Conservation (phyloP, 2,329 filamentous ascomycete genomes). For the Tolypocladium tundrense region DNA sequence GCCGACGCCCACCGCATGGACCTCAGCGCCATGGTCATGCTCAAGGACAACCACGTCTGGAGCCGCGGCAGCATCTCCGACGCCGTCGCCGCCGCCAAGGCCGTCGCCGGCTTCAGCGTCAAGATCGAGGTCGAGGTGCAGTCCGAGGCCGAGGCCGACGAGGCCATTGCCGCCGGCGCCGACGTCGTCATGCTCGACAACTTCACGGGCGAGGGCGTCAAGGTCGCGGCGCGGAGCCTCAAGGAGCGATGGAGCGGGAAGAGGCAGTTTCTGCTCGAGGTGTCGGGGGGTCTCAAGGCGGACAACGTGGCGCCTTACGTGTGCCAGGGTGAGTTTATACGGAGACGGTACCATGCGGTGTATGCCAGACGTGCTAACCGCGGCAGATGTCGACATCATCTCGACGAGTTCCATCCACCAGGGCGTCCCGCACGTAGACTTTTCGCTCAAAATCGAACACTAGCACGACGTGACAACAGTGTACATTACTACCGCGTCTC, state of each 20-base stretch:
- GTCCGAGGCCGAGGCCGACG: conserved; percentile 76
- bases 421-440: conserved; percentile 87
- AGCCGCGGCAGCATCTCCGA: conserved; percentile 76
- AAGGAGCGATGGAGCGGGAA: conserved; percentile 73
- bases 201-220: conserved; percentile 72
- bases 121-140: conserved; percentile 97
- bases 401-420: conserved; percentile 97
- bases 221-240: conserved; percentile 60
- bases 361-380: not conserved
- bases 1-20: conserved; percentile 90
- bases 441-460: conserved; percentile 75
- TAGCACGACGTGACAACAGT: conserved; percentile 8
- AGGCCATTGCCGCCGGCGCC: conserved; percentile 81
- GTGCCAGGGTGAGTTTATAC: conserved; percentile 47
- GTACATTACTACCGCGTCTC: not conserved
- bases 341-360: no score
- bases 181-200: conserved; percentile 98
- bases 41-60: conserved; percentile 99
- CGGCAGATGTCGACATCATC: conserved; percentile 81
- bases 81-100: conserved; percentile 74
- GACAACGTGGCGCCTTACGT: conserved; percentile 77
- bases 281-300: conserved; percentile 79
- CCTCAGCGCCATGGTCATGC: conserved; percentile 90
- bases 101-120: conserved; percentile 76
- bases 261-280: conserved; percentile 72